Evolutionary conservation across 2,329 filamentous ascomycete genomes (phyloP), one percentile per base, ranked within the genome.

Genomic region (Trichoderma sp.): DNA sequence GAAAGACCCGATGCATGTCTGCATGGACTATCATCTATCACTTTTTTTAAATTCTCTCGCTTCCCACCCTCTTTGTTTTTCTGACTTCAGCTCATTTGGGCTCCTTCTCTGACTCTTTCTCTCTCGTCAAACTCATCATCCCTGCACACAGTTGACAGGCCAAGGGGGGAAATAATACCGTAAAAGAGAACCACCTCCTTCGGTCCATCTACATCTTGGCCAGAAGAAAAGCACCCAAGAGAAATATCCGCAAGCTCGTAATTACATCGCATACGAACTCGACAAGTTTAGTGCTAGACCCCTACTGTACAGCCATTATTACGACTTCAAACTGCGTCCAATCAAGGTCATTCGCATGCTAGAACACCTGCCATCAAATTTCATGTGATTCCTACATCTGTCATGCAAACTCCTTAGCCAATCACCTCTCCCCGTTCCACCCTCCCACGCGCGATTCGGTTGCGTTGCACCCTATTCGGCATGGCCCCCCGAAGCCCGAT

Each of bases 371-470:
- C 47, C 64, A 18, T 58, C 15, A 39, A 67, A 69, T 69, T 69
- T 62, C 66, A 69, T 69, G 66, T 69, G 66, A 69, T 69, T 61
- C n/a, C 28, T 28, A 26, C 36, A 51, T 26, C 43, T 51, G 61
- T 64, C 61, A 64, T 51, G 36, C n/a, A 64, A 47, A 64, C 61
- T 64, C 47, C 0, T 3, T 0, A 3, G 2, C 63, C 63, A 66
- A 66, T 66, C 63, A 57, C 28, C 47, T 11, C 36, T 28, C 28
- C 12, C 24, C 47, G 1, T 36, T n/a, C 34, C 34, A 9, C 56
- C 39, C 66, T 43, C 32, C 60, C 28, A 56, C 53, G 36, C 28
- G 2, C 39, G 11, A n/a, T 32, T 30, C 43, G 36, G 24, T 28
- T 56, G 26, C 12, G 30, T 24, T 53, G 30, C 15, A 43, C 63